These are phyloP conservation scores for Pythium insidiosum DNA, from an alignment of 352 stramenopile genomes.

Conservation along the genomic window DNA sequence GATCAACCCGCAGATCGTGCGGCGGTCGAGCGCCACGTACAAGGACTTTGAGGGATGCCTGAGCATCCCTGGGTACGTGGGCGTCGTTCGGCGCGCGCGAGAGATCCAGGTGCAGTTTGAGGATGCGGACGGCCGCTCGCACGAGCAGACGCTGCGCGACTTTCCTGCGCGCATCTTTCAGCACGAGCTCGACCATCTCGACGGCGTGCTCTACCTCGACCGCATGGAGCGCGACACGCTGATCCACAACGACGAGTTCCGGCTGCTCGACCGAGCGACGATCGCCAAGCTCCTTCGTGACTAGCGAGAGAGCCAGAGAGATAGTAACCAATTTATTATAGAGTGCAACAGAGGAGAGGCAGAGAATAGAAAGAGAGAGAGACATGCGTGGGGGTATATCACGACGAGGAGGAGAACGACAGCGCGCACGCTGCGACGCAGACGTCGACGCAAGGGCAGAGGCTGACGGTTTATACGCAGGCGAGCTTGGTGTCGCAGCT, in stretches of 20 bases:
- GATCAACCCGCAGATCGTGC: conserved; percentile 70
- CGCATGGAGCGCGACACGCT: conserved; percentile 55
- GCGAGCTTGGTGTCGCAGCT: conserved; percentile 86
- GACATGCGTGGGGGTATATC: no score
- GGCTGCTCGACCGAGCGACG: conserved; percentile 46
- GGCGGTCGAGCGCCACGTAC: conserved; percentile 31
- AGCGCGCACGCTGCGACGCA: conserved; percentile 1
- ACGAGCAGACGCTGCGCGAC: conserved; percentile 51
- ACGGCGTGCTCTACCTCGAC: conserved; percentile 73
- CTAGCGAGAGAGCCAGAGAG: conserved; percentile 7
- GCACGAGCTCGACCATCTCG: conserved; percentile 75
- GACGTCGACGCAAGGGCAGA: background rate
- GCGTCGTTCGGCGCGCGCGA: conserved; percentile 47
- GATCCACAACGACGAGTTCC: conserved; percentile 82
- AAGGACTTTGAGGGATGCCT: conserved; percentile 84
- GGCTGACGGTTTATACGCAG: conserved; percentile 84
- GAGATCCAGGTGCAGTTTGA: conserved; percentile 65
- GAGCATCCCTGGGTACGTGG: conserved; percentile 76
- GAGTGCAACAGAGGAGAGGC: no score
- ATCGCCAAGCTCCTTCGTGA: conserved; percentile 52
- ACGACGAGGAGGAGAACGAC: no score
- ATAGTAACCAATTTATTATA: no score
- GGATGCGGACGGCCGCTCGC: conserved; percentile 33
- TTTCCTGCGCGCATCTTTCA: conserved; percentile 82
- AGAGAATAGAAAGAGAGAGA: background rate